phyloP scores from a whole-genome alignment of 129 eudicot genomes.

The Flaveria trinervia region DNA sequence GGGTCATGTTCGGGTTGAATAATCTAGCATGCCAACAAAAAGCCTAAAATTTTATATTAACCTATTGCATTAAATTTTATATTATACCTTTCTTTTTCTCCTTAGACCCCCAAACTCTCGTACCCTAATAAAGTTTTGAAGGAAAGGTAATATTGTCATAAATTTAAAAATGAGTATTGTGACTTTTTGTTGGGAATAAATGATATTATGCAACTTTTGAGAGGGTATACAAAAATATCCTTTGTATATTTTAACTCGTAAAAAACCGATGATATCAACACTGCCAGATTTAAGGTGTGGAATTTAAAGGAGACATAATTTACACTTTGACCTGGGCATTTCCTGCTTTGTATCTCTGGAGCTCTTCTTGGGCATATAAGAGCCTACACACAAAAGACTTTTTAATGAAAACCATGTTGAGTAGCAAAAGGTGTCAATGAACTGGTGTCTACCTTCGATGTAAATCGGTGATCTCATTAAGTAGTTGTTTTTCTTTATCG shows the following conservation, averaged over 20 bases:
- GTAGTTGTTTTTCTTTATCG: constrained; percentile 76
- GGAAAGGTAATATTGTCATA: background rate
- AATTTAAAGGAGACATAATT: background rate
- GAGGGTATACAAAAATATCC: no score
- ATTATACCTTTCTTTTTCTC: no score
- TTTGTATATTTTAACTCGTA: no score
- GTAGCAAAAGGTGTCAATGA: constrained; percentile 1
- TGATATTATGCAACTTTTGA: no score
- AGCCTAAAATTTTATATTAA: no score
- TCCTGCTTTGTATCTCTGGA: constrained; percentile 68
- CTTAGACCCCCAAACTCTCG: no score
- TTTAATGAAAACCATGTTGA: constrained; percentile 9
- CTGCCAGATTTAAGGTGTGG: background rate
- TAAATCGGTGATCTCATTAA: constrained; percentile 61
- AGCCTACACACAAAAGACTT: constrained; percentile 45
- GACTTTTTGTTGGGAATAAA: no score
- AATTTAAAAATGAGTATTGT: background rate
- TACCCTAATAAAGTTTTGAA: no score
- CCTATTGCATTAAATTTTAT: no score
- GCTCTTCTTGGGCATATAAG: constrained; percentile 71
- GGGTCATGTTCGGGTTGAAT: background rate
- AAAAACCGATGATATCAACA: no score
- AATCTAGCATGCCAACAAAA: no score
- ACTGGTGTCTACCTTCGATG: constrained; percentile 60
- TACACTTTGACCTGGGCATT: constrained; percentile 47